Conservation (phyloP, 2,329 filamentous ascomycete species). For the Hyphodiscus sp. region DNA sequence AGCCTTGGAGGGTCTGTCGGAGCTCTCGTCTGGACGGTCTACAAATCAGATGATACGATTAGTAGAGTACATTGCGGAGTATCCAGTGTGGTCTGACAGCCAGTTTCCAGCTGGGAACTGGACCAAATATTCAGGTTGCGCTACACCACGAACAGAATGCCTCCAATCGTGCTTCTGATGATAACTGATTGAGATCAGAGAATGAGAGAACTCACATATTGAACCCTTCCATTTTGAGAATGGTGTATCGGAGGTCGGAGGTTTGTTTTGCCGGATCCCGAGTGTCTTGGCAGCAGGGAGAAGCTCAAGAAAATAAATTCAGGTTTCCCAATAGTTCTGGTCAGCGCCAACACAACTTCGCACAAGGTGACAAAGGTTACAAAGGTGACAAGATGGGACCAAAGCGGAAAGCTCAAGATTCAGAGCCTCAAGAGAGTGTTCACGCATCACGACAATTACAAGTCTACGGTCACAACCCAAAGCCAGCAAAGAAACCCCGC, state of each 20-base stretch:
- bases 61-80: background rate
- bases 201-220: no score
- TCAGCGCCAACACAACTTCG: slow-evolving; percentile 2
- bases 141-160: background rate
- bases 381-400: slow-evolving; percentile 17
- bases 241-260: no score
- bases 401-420: slow-evolving; percentile 26
- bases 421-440: slow-evolving; percentile 19
- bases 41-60: background rate
- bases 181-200: no score
- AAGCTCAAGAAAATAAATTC: background rate
- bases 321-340: background rate
- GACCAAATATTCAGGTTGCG: background rate
- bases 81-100: background rate
- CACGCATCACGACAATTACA: slow-evolving; percentile 29
- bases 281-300: no score
- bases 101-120: background rate
- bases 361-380: no score
- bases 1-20: background rate
- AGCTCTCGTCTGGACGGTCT: background rate
- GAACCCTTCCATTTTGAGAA: no score
- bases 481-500: slow-evolving; percentile 28
- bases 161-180: no score
- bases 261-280: no score
- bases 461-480: slow-evolving; percentile 24